phyloP scores from a whole-genome alignment of 2,329 filamentous ascomycete species.

The Colletotrichum sp. region DNA sequence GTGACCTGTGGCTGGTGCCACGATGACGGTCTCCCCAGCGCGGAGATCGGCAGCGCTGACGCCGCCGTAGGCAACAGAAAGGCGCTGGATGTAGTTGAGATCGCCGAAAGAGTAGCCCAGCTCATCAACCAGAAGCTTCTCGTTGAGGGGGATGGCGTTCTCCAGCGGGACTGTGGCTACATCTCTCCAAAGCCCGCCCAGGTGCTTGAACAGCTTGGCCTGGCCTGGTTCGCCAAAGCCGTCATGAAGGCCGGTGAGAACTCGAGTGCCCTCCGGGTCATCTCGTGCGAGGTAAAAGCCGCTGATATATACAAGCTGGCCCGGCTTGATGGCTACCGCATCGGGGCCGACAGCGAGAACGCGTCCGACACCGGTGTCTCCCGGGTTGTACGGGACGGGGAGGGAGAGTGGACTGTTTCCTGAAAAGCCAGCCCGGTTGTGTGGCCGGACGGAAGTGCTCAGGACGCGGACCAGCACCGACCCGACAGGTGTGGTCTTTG shows the following conservation, averaged over 20 bases:
- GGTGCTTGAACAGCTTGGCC: slow-evolving; percentile 27
- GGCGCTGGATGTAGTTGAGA: slow-evolving; percentile 26
- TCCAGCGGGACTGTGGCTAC: slow-evolving; percentile 36
- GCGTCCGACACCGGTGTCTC: slow-evolving; percentile 37
- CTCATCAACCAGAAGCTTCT: slow-evolving; percentile 23
- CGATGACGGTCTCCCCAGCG: slow-evolving; percentile 52
- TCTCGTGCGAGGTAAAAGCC: slow-evolving; percentile 33
- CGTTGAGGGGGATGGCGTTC: slow-evolving; percentile 35
- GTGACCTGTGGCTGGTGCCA: slow-evolving; percentile 55
- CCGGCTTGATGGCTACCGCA: slow-evolving; percentile 30
- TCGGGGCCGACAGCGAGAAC: slow-evolving; percentile 37
- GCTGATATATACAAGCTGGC: slow-evolving; percentile 39
- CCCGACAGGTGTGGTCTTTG: not conserved
- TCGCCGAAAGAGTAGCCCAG: slow-evolving; percentile 43
- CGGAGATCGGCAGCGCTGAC: slow-evolving; percentile 43
- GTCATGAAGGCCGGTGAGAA: slow-evolving; percentile 32
- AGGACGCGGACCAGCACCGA: not conserved
- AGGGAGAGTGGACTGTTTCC: slow-evolving; percentile 8
- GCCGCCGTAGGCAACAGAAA: slow-evolving; percentile 50
- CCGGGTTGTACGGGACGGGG: slow-evolving; percentile 36
- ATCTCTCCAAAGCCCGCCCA: slow-evolving; percentile 34
- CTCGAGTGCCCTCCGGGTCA: slow-evolving; percentile 24
- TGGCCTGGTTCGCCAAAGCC: slow-evolving; percentile 25
- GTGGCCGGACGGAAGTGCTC: not conserved
- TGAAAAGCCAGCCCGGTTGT: not conserved